Conservation (phyloP, 345 rosid species). For the Pugionium cornutum region DNA sequence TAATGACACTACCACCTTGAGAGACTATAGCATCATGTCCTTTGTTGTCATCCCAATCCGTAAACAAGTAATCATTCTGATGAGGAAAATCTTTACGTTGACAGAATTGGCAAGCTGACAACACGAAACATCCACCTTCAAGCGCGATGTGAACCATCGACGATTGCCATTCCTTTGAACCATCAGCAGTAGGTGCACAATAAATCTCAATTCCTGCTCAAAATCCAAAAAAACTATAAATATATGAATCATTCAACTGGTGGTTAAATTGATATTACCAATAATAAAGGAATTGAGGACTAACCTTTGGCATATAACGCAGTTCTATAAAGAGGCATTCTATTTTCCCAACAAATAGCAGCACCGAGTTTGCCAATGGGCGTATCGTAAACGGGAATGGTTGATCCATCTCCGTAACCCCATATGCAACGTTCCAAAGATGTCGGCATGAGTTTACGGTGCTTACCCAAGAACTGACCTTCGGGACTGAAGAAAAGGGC, state of each 20-base stretch:
- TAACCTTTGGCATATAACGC: constrained; percentile 85
- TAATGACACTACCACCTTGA: constrained; percentile 84
- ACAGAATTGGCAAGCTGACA: constrained; percentile 79
- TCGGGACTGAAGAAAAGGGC: constrained; percentile 75
- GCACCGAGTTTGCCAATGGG: constrained; percentile 84
- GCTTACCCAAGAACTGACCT: constrained; percentile 74
- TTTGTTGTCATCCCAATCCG: constrained; percentile 50
- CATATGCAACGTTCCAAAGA: constrained; percentile 80
- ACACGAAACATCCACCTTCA: constrained; percentile 89
- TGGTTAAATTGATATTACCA: too few species aligned
- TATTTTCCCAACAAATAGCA: constrained; percentile 91
- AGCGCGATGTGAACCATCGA: constrained; percentile 80
- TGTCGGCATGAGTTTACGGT: constrained; percentile 39
- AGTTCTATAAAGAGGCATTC: constrained; percentile 87
- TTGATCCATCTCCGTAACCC: constrained; percentile 95
- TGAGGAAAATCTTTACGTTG: constrained; percentile 74
- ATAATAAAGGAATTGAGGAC: neutral
- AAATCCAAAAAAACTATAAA: neutral
- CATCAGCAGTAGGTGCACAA: constrained; percentile 53
- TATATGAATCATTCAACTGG: neutral
- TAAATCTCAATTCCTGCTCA: constrained; percentile 53
- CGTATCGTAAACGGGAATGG: constrained; percentile 77
- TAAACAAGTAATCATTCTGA: constrained; percentile 63
- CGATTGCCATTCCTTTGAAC: constrained; percentile 67
- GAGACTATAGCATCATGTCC: constrained; percentile 67